These are phyloP conservation scores for Emmonsia crescens DNA, from an alignment of 2,329 filamentous ascomycete species.

Conservation along the genomic window DNA sequence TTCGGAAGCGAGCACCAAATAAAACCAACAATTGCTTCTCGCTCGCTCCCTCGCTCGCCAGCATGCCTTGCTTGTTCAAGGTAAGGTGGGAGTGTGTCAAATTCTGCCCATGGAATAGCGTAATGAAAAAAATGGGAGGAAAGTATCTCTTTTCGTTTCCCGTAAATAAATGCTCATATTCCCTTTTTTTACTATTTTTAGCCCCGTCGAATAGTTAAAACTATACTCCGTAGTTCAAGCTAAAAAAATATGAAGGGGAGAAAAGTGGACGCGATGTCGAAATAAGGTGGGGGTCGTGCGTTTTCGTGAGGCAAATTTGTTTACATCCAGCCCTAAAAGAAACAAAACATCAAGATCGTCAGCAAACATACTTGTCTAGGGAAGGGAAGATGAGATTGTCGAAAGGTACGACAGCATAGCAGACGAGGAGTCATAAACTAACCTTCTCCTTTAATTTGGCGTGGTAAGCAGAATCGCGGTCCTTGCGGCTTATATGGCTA, in stretches of 20 bases:
- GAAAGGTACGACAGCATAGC: background rate
- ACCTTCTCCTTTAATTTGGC: constrained; percentile 41
- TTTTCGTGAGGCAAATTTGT: background rate
- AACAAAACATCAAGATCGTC: background rate
- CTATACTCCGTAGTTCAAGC: too few species aligned
- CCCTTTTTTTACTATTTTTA: background rate
- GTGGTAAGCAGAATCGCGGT: constrained; percentile 47
- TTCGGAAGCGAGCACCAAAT: background rate
- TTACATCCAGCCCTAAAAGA: constrained; percentile 3
- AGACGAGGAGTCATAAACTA: background rate
- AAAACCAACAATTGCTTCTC: background rate
- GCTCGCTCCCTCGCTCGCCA: background rate
- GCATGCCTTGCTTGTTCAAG: background rate
- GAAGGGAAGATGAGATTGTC: background rate
- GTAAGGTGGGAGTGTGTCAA: background rate
- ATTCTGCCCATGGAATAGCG: too few species aligned
- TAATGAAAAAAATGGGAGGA: background rate
- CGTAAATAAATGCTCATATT: background rate
- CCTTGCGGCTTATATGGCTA: constrained; percentile 51
- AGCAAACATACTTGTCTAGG: background rate
- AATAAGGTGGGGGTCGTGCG: background rate
- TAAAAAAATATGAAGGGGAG: background rate
- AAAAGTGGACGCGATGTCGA: background rate
- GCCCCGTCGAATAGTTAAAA: background rate
- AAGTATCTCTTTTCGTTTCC: background rate